Evolutionary conservation across 1,139 yeast genomes (phyloP).

Genomic region (Magnusiomyces sp.): DNA sequence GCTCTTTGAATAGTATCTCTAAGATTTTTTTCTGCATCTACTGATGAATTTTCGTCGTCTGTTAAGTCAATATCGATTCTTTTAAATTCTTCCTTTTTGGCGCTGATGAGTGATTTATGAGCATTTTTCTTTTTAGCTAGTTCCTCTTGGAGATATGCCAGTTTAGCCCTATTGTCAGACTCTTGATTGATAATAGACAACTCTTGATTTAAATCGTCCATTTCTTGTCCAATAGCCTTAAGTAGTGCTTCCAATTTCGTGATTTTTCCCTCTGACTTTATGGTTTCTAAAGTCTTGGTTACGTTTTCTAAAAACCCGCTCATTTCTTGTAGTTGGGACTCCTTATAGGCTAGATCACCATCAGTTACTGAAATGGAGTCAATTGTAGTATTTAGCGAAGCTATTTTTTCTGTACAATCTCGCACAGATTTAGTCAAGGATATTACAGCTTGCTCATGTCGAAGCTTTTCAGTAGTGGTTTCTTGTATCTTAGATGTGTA

Average conservation of each 20-base stretch:
- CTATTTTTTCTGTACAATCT: conserved; percentile 29
- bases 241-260: conserved; percentile 36
- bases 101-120: conserved; percentile 22
- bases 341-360: conserved; percentile 35
- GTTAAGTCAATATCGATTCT: conserved; percentile 24
- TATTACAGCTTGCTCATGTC: conserved; percentile 37
- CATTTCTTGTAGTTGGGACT: conserved; percentile 31
- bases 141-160: conserved; percentile 39
- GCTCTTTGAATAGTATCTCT: background rate
- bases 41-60: background rate
- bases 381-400: conserved; percentile 33
- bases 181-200: conserved; percentile 47
- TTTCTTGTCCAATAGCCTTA: conserved; percentile 40
- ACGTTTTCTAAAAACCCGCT: conserved; percentile 27
- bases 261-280: conserved; percentile 34
- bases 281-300: conserved; percentile 22
- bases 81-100: conserved; percentile 16
- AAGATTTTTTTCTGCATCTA: conserved; percentile 6
- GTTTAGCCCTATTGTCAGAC: conserved; percentile 49
- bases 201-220: conserved; percentile 47
- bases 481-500: conserved; percentile 24
- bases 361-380: conserved; percentile 36
- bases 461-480: conserved; percentile 33
- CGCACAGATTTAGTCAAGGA: conserved; percentile 35
- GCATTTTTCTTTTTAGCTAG: conserved; percentile 28